Percentiles rank a stretch among this genome's conserved stretches.
phyloP scores from a whole-genome alignment of 1,284 basidiomycete genomes.

The Leccinum pachyderme region DNA sequence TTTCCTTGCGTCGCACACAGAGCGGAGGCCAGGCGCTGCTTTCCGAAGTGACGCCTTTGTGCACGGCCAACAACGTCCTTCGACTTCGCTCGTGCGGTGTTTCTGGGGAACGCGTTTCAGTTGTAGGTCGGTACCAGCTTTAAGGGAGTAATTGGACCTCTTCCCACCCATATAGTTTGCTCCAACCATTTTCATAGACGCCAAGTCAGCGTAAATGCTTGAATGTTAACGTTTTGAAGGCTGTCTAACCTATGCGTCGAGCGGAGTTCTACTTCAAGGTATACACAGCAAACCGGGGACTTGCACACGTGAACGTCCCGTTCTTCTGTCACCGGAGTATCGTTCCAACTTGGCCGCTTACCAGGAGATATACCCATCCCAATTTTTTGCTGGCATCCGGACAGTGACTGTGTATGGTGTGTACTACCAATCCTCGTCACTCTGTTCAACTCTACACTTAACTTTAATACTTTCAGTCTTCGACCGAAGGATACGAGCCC shows the following conservation, averaged over 20 bases:
- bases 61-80: slow-evolving; percentile 26
- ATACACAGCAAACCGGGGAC: too few species aligned
- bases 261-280: not conserved
- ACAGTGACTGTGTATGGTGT: slow-evolving; percentile 16
- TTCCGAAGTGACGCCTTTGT: slow-evolving; percentile 31
- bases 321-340: too few species aligned
- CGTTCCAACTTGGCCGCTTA: not conserved
- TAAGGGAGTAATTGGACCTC: slow-evolving; percentile 20
- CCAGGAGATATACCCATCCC: not conserved
- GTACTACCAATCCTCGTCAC: not conserved
- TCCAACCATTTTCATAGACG: slow-evolving; percentile 21
- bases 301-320: too few species aligned
- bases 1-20: slow-evolving; percentile 16
- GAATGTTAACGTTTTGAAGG: too few species aligned
- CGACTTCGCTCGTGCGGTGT: slow-evolving; percentile 23
- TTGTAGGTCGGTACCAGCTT: not conserved
- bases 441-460: not conserved
- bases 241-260: not conserved
- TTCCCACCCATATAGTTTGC: slow-evolving; percentile 36
- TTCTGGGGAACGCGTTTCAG: slow-evolving; percentile 15
- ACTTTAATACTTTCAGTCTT: slow-evolving; percentile 8
- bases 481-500: slow-evolving; percentile 17
- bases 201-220: not conserved
- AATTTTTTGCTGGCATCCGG: not conserved
- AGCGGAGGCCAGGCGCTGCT: slow-evolving; percentile 31